Evolutionary conservation across 2,329 filamentous ascomycete species (phyloP).

Genomic region (Colletotrichum viniferum): DNA sequence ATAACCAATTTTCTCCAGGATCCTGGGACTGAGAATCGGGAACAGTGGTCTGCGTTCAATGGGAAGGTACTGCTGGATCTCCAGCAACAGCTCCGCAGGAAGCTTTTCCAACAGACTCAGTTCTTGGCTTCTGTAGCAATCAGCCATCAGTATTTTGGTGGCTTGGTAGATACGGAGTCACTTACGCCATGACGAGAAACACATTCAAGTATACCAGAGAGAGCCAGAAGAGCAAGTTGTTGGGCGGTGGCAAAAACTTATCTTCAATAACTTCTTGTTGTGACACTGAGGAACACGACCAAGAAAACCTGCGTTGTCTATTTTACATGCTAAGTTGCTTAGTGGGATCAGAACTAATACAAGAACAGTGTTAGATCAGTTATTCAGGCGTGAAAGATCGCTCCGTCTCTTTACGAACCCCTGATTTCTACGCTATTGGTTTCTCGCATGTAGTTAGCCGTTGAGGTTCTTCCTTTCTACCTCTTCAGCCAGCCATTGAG

Average conservation of each 20-base stretch:
- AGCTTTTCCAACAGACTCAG: neutral
- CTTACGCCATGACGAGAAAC: neutral
- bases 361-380: neutral
- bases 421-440: neutral
- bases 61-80: neutral
- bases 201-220: neutral
- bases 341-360: neutral
- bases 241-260: neutral
- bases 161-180: neutral
- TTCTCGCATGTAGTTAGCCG: neutral
- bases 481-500: neutral
- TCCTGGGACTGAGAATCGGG: fast-evolving
- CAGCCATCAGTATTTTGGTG: neutral
- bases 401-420: neutral
- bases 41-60: neutral
- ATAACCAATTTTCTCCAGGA: neutral
- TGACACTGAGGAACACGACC: neutral
- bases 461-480: neutral
- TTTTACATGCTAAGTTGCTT: neutral
- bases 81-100: neutral
- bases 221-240: neutral
- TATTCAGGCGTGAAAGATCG: neutral
- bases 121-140: neutral
- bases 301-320: neutral
- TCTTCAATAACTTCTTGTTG: neutral